Evolutionary conservation across 345 rosid genomes (phyloP).

Genomic region (Populus deltoides): DNA sequence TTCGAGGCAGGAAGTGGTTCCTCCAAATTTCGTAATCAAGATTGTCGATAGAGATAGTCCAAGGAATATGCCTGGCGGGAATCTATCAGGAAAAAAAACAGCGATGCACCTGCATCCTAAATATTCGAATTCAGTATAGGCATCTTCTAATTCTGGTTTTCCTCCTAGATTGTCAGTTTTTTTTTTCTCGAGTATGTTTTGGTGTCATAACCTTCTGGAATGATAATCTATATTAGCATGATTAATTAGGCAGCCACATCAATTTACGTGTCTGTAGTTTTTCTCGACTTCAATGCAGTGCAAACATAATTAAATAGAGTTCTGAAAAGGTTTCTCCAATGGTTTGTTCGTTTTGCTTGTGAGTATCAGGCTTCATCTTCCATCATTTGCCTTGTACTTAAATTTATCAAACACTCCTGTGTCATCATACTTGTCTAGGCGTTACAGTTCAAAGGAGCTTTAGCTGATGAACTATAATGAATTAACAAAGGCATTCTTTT

Average conservation of each 20-base stretch:
- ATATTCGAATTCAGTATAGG: background rate
- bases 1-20: conserved; percentile 84
- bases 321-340: background rate
- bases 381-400: background rate
- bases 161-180: background rate
- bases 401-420: no score
- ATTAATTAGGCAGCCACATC: background rate
- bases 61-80: conserved; percentile 71
- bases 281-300: no score
- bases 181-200: no score
- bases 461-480: no score
- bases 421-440: no score
- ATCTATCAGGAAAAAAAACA: conserved; percentile 38
- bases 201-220: no score
- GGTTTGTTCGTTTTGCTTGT: no score
- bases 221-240: background rate
- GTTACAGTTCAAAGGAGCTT: no score
- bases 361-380: background rate
- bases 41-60: conserved; percentile 73
- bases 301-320: no score
- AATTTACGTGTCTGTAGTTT: no score
- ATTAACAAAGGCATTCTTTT: no score
- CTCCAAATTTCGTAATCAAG: conserved; percentile 85
- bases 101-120: background rate
- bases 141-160: background rate